Evolutionary conservation across 2,329 filamentous ascomycete species (phyloP).

Genomic region (Xylaria sp.): DNA sequence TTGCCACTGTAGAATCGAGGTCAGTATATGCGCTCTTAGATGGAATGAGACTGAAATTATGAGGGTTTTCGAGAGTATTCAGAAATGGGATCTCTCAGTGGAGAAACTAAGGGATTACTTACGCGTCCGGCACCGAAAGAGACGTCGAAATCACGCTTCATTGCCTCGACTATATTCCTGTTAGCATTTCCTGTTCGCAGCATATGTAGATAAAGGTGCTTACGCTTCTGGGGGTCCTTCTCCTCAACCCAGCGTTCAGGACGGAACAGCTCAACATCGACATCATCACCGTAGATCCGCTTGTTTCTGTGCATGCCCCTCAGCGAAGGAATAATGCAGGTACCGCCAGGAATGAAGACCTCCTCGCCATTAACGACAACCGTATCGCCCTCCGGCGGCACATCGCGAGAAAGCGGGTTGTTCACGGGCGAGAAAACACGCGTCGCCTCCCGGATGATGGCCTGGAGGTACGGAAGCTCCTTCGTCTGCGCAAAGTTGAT

Average conservation of each 20-base stretch:
- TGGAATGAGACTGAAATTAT: not conserved
- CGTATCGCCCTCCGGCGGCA: conserved; percentile 14
- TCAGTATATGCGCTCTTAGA: not conserved
- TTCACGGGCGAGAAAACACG: conserved; percentile 33
- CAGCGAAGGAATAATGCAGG: conserved; percentile 9
- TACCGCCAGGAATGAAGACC: conserved; percentile 11
- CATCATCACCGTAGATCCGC: conserved; percentile 14
- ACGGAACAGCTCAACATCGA: conserved; percentile 17
- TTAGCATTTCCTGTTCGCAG: not conserved
- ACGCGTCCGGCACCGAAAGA: conserved; percentile 14
- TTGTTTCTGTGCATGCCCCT: conserved; percentile 13
- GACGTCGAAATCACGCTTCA: conserved; percentile 10
- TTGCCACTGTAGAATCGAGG: not conserved
- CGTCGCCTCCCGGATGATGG: conserved; percentile 37
- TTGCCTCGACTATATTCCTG: conserved; percentile 8
- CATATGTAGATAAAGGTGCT: not conserved
- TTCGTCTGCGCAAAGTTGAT: conserved; percentile 28
- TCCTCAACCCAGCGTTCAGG: conserved; percentile 21
- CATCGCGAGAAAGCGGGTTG: conserved; percentile 19
- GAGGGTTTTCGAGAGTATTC: no score
- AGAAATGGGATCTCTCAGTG: no score
- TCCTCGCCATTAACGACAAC: conserved; percentile 7
- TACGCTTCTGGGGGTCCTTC: conserved; percentile 7
- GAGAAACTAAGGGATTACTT: not conserved
- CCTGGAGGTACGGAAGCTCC: conserved; percentile 36